Evolutionary conservation across 257 asterid genomes (phyloP), one percentile per base, ranked within the genome.

Genomic region (Solanum chaucha): DNA sequence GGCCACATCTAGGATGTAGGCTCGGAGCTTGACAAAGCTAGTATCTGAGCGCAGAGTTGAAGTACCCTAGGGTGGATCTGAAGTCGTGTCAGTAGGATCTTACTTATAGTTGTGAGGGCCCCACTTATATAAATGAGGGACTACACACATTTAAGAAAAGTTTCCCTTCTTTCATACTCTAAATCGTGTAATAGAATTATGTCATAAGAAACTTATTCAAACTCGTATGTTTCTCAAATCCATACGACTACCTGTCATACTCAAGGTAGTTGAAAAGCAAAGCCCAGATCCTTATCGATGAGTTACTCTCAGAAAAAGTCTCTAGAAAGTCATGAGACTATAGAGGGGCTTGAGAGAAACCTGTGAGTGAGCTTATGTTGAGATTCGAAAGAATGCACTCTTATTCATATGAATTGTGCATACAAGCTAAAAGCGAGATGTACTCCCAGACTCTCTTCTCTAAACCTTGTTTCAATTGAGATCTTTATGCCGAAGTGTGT

Each of bases 1-100:
- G 20, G 20, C 7, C 20, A 48, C 1, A 3, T 48, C 58, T 1
- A 48, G 20, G 58, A 48, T 15, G 20, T 48, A 48, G 58, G 58
- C 20, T 48, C 8, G 8, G 8, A 48, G 8, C 1, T 0, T 48
- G 58, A 48, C 1, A 48, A 48, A 48, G 8, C 19, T 14, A 0
- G 58, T 14, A 14, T 14, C 0, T 48, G 3, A 48, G 22, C 20
- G 1, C 3, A 14, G 0, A 2, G 20, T 48, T 14, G 2, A 48
- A 14, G 58, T 48, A 48, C 8, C 7, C 20, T 48, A 14, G 7
- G 20, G 58, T 48, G 20, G 58, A 48, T 48, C 19, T 48, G 1
- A 48, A 48, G 58, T 48, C 3, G 58, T 48, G 58, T 48, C 58
- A 48, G 8, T 48, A 48, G 58, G 58, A 14, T 48, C 20, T 48